Conservation (phyloP, 2,329 filamentous ascomycete genomes). For the Penicillium sp. region DNA sequence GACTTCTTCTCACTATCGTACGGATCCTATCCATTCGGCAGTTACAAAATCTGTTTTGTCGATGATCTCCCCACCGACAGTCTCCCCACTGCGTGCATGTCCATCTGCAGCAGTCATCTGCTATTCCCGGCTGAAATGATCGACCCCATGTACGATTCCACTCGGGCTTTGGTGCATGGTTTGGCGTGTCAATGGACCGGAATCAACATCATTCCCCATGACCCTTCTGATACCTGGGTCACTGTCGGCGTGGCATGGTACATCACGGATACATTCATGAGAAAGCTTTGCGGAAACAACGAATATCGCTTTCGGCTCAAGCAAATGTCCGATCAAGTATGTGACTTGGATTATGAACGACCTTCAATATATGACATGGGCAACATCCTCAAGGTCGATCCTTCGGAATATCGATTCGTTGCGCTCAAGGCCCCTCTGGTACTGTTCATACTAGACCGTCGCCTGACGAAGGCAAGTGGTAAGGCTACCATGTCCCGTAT, state of each 20-base stretch:
- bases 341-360: conserved; percentile 76
- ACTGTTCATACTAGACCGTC: conserved; percentile 88
- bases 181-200: conserved; percentile 93
- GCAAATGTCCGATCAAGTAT: conserved; percentile 75
- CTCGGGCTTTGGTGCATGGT: conserved; percentile 76
- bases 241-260: conserved; percentile 88
- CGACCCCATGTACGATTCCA: conserved; percentile 80
- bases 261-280: conserved; percentile 93
- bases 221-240: conserved; percentile 81
- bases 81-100: conserved; percentile 75
- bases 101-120: conserved; percentile 82
- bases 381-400: conserved; percentile 72
- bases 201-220: conserved; percentile 84
- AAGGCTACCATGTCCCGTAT: conserved; percentile 82
- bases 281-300: conserved; percentile 87
- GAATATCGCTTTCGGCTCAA: conserved; percentile 92
- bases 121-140: conserved; percentile 83
- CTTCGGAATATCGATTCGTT: conserved; percentile 88
- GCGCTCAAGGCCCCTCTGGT: conserved; percentile 86
- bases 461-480: conserved; percentile 83
- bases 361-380: conserved; percentile 83
- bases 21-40: conserved; percentile 85
- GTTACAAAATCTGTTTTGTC: conserved; percentile 91
- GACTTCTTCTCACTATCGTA: conserved; percentile 89
- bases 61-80: conserved; percentile 82